These are phyloP conservation scores for Tolypocladium sp. DNA, from an alignment of 2,329 filamentous ascomycete species.

Conservation along the genomic window DNA sequence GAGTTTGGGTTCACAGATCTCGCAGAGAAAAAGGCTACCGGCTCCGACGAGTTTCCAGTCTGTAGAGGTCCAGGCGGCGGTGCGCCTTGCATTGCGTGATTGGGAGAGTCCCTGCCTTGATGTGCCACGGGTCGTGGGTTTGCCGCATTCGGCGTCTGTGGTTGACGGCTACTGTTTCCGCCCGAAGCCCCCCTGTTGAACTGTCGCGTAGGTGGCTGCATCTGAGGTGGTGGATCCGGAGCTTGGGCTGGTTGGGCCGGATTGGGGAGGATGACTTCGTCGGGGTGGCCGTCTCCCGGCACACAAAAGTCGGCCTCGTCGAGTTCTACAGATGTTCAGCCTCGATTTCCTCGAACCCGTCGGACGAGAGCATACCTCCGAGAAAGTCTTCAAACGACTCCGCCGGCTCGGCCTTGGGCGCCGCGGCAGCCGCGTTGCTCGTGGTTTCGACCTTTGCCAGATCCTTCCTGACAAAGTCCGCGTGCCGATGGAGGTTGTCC, in stretches of 20 bases:
- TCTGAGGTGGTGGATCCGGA: conserved; percentile 9
- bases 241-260: conserved; percentile 5
- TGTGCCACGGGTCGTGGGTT: conserved; percentile 11
- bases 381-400: conserved; percentile 45
- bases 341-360: conserved; percentile 26
- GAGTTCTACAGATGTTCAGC: conserved; percentile 46
- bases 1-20: conserved; percentile 36
- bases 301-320: conserved; percentile 71
- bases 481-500: conserved; percentile 71
- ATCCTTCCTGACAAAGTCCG: conserved; percentile 61
- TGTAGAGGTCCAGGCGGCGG: conserved; percentile 18
- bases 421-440: conserved; percentile 1
- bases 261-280: conserved; percentile 57
- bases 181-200: conserved; percentile 9
- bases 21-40: conserved; percentile 62
- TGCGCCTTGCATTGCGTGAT: conserved; percentile 14
- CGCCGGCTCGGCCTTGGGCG: conserved; percentile 19
- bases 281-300: conserved; percentile 60
- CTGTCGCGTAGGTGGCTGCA: conserved; percentile 10
- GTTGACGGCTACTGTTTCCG: conserved; percentile 11
- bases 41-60: conserved; percentile 22
- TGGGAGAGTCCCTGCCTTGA: conserved; percentile 9
- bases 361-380: conserved; percentile 33
- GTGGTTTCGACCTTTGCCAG: conserved; percentile 15
- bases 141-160: conserved; percentile 24